Evolutionary conservation across 192 early-diverging fungal genomes (phyloP).

Genomic region (Coemansia sp.): DNA sequence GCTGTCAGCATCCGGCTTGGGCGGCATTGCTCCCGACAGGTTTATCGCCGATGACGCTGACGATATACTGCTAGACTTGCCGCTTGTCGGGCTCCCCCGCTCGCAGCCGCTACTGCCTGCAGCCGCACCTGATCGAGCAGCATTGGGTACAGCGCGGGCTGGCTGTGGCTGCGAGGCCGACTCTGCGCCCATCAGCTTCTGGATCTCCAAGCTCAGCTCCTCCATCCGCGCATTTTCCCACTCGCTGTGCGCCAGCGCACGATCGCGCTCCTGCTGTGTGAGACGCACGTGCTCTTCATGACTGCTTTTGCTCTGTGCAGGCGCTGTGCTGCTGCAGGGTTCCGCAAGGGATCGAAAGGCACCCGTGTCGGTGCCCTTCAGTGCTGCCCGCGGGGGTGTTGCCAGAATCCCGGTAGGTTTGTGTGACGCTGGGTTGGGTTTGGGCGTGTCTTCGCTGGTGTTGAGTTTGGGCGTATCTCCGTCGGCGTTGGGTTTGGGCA

Average conservation of each 20-base stretch:
- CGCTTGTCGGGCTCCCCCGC: neutral
- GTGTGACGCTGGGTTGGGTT: neutral
- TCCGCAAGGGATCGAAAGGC: neutral
- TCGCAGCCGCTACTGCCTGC: neutral
- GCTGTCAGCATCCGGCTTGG: slow-evolving; percentile 21
- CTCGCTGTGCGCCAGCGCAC: slow-evolving; percentile 9
- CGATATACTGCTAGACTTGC: neutral
- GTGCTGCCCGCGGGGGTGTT: slow-evolving; percentile 2
- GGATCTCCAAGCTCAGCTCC: slow-evolving; percentile 38
- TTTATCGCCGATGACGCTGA: neutral
- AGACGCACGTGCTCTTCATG: neutral
- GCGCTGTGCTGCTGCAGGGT: neutral
- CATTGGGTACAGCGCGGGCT: neutral
- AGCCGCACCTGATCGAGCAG: neutral
- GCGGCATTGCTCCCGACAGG: neutral
- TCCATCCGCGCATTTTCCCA: slow-evolving; percentile 43
- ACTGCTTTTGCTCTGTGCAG: neutral
- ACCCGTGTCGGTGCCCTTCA: neutral
- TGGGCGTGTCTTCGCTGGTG: neutral
- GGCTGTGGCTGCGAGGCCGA: neutral
- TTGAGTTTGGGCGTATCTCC: neutral
- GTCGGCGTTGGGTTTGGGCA: neutral
- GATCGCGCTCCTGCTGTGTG: slow-evolving; percentile 10
- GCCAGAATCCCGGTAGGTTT: neutral
- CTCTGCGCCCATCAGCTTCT: slow-evolving; percentile 25